Conservation (phyloP, 2,329 filamentous ascomycete species). For the Colletotrichum chrysophilum region DNA sequence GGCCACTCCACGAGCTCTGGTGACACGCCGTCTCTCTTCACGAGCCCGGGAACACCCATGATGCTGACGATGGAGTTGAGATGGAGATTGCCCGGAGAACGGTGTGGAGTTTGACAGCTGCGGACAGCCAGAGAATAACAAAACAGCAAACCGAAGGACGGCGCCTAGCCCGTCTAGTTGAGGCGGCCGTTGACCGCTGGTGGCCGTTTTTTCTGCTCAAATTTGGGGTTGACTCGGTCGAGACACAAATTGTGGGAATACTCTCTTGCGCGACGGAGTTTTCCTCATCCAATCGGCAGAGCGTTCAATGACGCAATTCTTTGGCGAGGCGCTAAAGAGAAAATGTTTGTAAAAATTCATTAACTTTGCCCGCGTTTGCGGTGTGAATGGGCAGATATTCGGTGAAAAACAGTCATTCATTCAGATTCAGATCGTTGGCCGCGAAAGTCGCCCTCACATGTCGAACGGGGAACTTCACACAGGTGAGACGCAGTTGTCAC, state of each 20-base stretch:
- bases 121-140: neutral
- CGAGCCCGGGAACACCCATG: neutral
- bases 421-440: neutral
- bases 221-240: neutral
- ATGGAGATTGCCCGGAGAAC: conserved; percentile 14
- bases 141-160: neutral
- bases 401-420: neutral
- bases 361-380: neutral
- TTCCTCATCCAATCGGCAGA: neutral
- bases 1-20: neutral
- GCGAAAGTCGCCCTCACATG: neutral
- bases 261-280: neutral
- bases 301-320: neutral
- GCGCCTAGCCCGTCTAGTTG: neutral
- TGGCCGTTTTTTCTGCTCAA: neutral
- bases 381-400: neutral
- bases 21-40: neutral
- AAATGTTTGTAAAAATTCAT: neutral
- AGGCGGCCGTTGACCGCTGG: neutral
- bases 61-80: neutral
- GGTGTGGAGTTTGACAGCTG: neutral
- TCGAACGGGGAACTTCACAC: neutral
- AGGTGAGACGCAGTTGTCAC: neutral
- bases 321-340: neutral
- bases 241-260: neutral